Evolutionary conservation across 768 basidiomycete species (phyloP).

Genomic region (Tricholoma hemisulphureum): DNA sequence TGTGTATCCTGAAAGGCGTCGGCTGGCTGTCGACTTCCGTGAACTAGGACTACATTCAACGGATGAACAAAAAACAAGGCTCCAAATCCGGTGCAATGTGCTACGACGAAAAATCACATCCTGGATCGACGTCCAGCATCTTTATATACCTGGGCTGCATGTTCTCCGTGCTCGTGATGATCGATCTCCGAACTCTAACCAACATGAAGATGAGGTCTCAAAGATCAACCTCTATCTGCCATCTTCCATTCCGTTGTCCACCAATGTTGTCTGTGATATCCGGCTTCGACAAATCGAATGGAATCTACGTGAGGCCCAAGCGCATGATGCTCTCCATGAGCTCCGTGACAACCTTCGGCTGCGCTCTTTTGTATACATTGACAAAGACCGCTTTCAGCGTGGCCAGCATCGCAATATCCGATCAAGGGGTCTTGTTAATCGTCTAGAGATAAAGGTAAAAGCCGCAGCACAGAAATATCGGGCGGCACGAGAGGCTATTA

Average conservation of each 20-base stretch:
- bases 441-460: background rate
- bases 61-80: background rate
- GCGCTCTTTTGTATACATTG: background rate
- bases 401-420: background rate
- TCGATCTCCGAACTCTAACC: background rate
- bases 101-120: background rate
- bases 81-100: background rate
- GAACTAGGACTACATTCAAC: background rate
- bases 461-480: background rate
- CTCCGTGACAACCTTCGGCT: background rate
- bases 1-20: background rate
- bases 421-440: background rate
- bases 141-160: background rate
- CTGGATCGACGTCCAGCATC: conserved; percentile 6
- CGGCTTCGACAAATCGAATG: background rate
- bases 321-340: background rate
- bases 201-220: background rate
- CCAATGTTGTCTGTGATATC: background rate
- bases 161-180: background rate
- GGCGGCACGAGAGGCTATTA: background rate
- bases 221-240: background rate
- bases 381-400: background rate
- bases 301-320: background rate
- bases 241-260: background rate
- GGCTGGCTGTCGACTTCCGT: background rate